These are phyloP conservation scores for Pleurotus djamor DNA, from an alignment of 768 basidiomycete genomes.

Conservation along the genomic window DNA sequence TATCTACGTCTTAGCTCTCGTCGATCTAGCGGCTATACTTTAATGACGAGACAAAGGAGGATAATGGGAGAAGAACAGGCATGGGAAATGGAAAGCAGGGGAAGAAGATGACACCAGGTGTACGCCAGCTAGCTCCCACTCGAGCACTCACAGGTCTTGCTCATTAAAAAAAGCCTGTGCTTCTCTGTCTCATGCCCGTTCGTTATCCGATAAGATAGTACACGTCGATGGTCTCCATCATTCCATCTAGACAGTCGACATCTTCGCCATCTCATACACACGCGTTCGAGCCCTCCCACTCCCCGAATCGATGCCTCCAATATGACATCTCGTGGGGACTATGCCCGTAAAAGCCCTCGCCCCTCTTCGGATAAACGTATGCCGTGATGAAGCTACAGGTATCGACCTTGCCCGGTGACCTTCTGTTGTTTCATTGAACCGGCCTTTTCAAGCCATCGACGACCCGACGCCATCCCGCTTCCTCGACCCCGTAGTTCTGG, in stretches of 20 bases:
- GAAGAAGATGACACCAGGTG: conserved; percentile 17
- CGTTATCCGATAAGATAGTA: conserved; percentile 2
- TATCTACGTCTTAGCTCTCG: conserved; percentile 16
- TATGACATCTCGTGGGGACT: neutral
- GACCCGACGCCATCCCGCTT: too few species aligned
- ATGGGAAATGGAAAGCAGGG: conserved; percentile 56
- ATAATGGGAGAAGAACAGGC: conserved; percentile 45
- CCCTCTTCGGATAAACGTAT: neutral
- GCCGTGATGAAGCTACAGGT: neutral
- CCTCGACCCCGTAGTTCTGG: too few species aligned
- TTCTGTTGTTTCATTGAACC: too few species aligned
- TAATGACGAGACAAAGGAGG: conserved; percentile 28
- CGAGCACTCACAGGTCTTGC: neutral
- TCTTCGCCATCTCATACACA: neutral
- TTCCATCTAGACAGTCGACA: neutral
- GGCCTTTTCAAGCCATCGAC: too few species aligned
- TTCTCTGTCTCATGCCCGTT: neutral
- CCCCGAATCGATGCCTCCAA: neutral
- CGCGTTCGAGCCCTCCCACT: neutral
- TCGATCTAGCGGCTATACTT: conserved; percentile 26
- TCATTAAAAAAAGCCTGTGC: neutral
- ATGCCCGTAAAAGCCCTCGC: neutral
- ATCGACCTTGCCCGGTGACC: too few species aligned
- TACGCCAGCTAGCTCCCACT: neutral
- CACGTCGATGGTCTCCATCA: neutral